Percentiles rank a stretch among this genome's conserved stretches.
Conservation (phyloP, 768 basidiomycete species). For the Pisolithus microcarpus region DNA sequence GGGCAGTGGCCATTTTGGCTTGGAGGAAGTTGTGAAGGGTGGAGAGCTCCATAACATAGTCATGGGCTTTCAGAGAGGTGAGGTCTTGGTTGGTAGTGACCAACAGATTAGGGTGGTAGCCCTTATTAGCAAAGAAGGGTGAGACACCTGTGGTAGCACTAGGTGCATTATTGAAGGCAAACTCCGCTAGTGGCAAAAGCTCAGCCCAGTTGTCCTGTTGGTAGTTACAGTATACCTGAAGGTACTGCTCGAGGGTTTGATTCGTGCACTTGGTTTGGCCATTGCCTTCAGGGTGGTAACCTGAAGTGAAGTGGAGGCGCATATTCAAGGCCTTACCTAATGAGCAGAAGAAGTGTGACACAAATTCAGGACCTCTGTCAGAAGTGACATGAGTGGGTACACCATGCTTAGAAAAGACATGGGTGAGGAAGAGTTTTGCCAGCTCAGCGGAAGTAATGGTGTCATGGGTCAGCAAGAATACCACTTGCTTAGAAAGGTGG, state of each 20-base stretch:
- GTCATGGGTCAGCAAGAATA: not conserved
- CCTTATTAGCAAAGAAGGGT: slow-evolving; percentile 28
- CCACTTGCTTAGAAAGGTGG: not conserved
- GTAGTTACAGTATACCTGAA: slow-evolving; percentile 26
- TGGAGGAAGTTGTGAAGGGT: no score
- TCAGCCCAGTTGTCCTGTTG: slow-evolving; percentile 31
- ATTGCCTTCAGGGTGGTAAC: slow-evolving; percentile 3
- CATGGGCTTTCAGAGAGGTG: no score
- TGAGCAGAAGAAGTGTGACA: slow-evolving; percentile 28
- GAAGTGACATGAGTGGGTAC: slow-evolving; percentile 16
- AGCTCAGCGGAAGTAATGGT: no score
- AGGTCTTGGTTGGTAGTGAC: slow-evolving; percentile 10
- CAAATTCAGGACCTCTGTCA: slow-evolving; percentile 25
- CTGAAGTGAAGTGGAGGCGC: slow-evolving; percentile 16
- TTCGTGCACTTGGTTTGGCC: slow-evolving; percentile 15
- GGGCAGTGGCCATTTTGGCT: no score
- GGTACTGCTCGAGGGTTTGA: slow-evolving; percentile 27
- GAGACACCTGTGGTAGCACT: slow-evolving; percentile 23
- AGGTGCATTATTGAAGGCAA: slow-evolving; percentile 25
- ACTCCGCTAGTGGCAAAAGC: slow-evolving; percentile 25
- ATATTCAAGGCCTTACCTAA: slow-evolving; percentile 22
- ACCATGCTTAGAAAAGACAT: slow-evolving; percentile 20
- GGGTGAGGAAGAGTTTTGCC: not conserved
- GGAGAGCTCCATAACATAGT: no score
- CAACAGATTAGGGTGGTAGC: slow-evolving; percentile 18